Evolutionary conservation across 2,329 filamentous ascomycete genomes (phyloP), one percentile per base, ranked within the genome.

Genomic region (Nothopassalora personata): DNA sequence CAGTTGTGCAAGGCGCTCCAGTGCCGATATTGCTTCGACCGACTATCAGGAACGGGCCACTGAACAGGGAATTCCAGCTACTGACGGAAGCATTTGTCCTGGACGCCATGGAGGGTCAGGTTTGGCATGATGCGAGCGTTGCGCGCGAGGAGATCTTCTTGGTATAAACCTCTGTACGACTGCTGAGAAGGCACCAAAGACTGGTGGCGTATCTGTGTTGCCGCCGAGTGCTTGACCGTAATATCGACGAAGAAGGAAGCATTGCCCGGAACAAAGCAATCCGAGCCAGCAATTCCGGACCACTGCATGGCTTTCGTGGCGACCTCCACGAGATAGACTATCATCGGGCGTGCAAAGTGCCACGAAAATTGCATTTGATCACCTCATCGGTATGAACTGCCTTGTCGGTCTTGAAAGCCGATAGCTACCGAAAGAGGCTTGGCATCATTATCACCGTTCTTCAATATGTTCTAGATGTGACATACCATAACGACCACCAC

Each of bases 61-160:
- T 47, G 48, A 52, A 36, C 23, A 51, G 19, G 5, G 59, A 58
- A 19, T 60, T 57, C 48, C 54, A 49, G 18, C 54, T 64, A 51
- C 53, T 61, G 15, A 60, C 59, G 19, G 63, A 64, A 43, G 53
- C 43, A 5, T 64, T 62, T 27, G 61, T 65, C 9, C 52, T 62
- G 11, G 61, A 56, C 9, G 58, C 63, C 31, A 61, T 64, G 62
- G 60, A 64, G 27, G 62, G 62, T 27, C 58, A 61, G 33, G 39
- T 43, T 15, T 62, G 62, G 62, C 13, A 23, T 7, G 56, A 63
- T 53, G 54, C 54, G 18, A 34, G 13, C 18, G 28, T 64, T 49
- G 18, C 49, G 15, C 39, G 33, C 6, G 56, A 62, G 43, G 43
- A 54, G 13, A 57, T 64, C 6, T 19, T 53, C 27, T 52, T 64